phyloP scores from a whole-genome alignment of 495 filamentous ascomycete genomes.

The Hypomontagnella monticulosa region DNA sequence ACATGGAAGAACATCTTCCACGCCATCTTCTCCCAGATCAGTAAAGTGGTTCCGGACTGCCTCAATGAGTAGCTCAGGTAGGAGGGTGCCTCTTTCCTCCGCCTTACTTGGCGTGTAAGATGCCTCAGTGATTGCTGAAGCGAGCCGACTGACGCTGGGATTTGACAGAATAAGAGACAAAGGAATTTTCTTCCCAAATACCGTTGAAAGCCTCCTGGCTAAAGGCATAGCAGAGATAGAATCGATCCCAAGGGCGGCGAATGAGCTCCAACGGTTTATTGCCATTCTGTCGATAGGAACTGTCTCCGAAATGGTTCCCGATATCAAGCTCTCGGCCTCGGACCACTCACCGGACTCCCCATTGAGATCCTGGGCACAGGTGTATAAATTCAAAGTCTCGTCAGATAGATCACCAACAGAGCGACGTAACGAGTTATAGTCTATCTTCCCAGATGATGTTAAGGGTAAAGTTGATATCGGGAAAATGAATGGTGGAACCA shows the following conservation, averaged over 20 bases:
- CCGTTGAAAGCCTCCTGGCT: constrained; percentile 59
- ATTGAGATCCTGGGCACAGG: constrained; percentile 37
- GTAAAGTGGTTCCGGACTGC: constrained; percentile 47
- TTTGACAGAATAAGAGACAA: constrained; percentile 73
- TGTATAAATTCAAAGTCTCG: constrained; percentile 21
- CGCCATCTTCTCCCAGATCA: constrained; percentile 40
- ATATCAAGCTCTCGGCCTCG: constrained; percentile 58
- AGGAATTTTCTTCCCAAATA: constrained; percentile 56
- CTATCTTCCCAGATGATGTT: constrained; percentile 71
- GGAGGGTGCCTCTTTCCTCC: constrained; percentile 24
- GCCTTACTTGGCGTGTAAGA: not conserved
- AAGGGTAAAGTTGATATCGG: constrained; percentile 70
- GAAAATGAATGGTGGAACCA: constrained; percentile 74
- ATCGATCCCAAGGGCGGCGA: constrained; percentile 71
- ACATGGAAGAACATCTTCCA: constrained; percentile 73
- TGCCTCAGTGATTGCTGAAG: constrained; percentile 36
- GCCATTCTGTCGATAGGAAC: constrained; percentile 64
- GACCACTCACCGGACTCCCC: constrained; percentile 59
- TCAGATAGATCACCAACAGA: constrained; percentile 39
- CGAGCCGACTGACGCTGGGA: constrained; percentile 66
- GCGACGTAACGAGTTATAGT: constrained; percentile 57
- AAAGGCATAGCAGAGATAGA: constrained; percentile 82
- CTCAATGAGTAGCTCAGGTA: constrained; percentile 51
- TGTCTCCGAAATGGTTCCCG: constrained; percentile 52
- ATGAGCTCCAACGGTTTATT: constrained; percentile 61